Conservation (phyloP, 2,329 filamentous ascomycete species). For the Trichoderma asperellum region DNA sequence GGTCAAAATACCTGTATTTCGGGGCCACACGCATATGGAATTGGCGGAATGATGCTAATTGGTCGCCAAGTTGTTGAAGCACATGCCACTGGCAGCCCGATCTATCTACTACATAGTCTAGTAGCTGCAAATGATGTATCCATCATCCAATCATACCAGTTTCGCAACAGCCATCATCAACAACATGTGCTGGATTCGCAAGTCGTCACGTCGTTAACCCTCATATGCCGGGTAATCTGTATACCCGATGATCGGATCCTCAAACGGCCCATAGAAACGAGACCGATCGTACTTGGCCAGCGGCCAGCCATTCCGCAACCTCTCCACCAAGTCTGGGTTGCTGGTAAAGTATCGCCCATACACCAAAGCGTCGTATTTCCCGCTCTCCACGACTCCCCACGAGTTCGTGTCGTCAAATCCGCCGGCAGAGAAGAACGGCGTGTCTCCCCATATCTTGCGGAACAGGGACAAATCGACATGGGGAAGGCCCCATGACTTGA, state of each 20-base stretch:
- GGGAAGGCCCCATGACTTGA: conserved; percentile 52
- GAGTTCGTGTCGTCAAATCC: conserved; percentile 57
- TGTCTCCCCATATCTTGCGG: conserved; percentile 54
- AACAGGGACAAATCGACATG: conserved; percentile 52
- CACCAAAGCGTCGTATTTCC: conserved; percentile 51
- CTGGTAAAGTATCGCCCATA: conserved; percentile 54
- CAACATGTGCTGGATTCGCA: not conserved
- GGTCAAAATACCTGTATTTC: not conserved
- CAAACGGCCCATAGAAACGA: conserved; percentile 49
- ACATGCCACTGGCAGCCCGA: not conserved
- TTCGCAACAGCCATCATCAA: not conserved
- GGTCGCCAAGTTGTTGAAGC: not conserved
- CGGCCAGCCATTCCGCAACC: conserved; percentile 46
- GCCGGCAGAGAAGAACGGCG: conserved; percentile 60
- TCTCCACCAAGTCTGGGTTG: conserved; percentile 53
- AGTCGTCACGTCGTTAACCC: not conserved
- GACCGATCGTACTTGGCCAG: conserved; percentile 49
- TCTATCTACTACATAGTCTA: not conserved
- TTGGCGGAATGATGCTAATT: not conserved
- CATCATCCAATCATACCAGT: not conserved
- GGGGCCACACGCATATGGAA: not conserved
- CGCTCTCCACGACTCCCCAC: conserved; percentile 49
- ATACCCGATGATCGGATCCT: conserved; percentile 42
- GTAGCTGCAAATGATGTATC: not conserved
- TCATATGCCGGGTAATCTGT: conserved; percentile 41